Evolutionary conservation across 2,329 filamentous ascomycete genomes (phyloP), one percentile per base, ranked within the genome.

Genomic region (Colletotrichum cuscutae): DNA sequence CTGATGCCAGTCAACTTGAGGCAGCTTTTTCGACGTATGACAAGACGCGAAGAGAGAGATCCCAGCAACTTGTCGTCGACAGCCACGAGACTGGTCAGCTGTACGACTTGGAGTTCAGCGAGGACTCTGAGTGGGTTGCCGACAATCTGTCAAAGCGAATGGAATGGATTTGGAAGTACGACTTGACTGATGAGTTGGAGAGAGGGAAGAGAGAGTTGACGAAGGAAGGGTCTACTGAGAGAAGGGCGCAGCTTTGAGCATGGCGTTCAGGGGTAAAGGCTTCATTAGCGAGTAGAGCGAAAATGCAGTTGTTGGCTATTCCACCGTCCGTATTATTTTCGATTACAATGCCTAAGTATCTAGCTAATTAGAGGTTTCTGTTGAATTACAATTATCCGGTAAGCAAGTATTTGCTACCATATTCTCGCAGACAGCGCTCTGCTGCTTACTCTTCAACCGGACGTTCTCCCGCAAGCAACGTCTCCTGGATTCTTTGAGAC

Each of bases 1-100:
- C 35, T 7, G 58, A 52, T 4, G 22, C 68, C 0, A 49, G 60
- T 2, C 67, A 76, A 5, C 53, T 78, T 1, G 64, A 74, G 11
- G 4, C 26, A 4, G 76, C 76, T 1, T 75, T 78, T 12, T 42
- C 59, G 13, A 70, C 67, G 1, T 77, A 73, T 46, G 71, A 76
- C 37, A 60, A 61, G 46, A 70, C 49, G 13, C 35, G 70, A 1
- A 54, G 6, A 12, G 70, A 72, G 46, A 56, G 70, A 19, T 65
- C 70, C 8, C 70, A 72, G 59, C 22, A 52, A 8, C 13, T 72
- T 3, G 70, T 72, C 7, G 37, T 56, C 11, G 70, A 72, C 5
- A 72, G 70, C 4, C 70, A 66, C 22, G 66, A 70, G 49, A 67
- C 70, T 24, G 70, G 70, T 0, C 56, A 32, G 32, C 35, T 72